These are phyloP conservation scores for Mrakia gelida DNA, from an alignment of 768 basidiomycete genomes.

Conservation along the genomic window DNA sequence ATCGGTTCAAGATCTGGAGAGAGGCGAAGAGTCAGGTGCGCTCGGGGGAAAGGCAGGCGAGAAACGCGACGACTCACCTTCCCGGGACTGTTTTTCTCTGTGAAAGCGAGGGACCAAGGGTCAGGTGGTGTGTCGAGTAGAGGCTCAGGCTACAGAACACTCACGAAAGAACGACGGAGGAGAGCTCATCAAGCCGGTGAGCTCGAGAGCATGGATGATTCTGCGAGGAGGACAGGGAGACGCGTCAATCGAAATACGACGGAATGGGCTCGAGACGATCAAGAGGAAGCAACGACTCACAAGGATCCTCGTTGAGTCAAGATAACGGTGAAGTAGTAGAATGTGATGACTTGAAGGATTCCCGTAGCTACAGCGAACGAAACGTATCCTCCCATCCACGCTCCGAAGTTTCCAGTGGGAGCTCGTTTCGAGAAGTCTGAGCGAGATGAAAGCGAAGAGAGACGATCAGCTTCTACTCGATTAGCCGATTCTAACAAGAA, in stretches of 20 bases:
- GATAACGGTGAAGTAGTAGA: not conserved
- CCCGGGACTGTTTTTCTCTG: too few species aligned
- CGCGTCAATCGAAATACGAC: too few species aligned
- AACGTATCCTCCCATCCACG: not conserved
- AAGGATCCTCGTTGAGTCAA: not conserved
- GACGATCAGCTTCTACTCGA: not conserved
- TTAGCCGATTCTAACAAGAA: too few species aligned
- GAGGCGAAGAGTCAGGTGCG: too few species aligned
- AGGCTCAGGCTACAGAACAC: too few species aligned
- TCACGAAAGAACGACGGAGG: conserved; percentile 17
- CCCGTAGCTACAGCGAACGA: not conserved
- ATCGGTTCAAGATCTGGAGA: conserved; percentile 22
- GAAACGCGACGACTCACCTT: too few species aligned
- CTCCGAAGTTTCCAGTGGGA: not conserved
- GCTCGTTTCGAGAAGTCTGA: not conserved
- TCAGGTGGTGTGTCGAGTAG: too few species aligned
- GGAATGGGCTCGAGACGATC: too few species aligned
- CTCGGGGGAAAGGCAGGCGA: too few species aligned
- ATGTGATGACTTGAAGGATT: not conserved
- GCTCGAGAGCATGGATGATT: conserved; percentile 17
- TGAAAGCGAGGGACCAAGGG: too few species aligned
- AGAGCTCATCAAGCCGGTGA: conserved; percentile 13
- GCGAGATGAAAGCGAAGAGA: not conserved
- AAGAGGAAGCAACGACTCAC: too few species aligned
- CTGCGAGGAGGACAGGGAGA: not conserved